These are phyloP conservation scores for Gillenia trifoliata DNA, from an alignment of 306 rosid genomes.

Conservation along the genomic window DNA sequence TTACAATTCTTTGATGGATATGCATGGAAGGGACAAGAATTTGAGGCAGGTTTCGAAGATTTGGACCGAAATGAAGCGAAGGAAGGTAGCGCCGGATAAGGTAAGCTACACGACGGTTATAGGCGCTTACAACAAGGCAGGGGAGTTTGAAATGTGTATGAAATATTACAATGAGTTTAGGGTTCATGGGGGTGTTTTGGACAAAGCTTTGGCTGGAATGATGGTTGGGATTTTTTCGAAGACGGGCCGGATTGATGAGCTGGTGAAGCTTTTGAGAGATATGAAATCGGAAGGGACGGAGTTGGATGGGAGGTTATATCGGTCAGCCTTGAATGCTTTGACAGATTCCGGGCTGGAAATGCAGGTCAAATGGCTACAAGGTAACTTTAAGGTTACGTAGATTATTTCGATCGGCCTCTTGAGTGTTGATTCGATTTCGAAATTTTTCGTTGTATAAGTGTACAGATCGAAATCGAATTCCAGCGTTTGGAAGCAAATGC, in stretches of 20 bases:
- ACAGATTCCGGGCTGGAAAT: constrained; percentile 58
- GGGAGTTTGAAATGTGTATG: constrained; percentile 47
- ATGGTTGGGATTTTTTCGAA: constrained; percentile 70
- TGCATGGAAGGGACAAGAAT: constrained; percentile 63
- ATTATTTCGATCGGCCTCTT: neutral
- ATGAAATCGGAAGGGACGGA: constrained; percentile 58
- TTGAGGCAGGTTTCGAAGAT: constrained; percentile 63
- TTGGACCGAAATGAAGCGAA: constrained; percentile 71
- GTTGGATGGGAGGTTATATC: constrained; percentile 58
- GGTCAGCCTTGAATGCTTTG: constrained; percentile 61
- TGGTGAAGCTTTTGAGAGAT: constrained; percentile 59
- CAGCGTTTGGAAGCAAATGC: neutral
- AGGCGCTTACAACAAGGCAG: constrained; percentile 51
- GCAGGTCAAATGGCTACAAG: constrained; percentile 55
- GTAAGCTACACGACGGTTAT: constrained; percentile 60
- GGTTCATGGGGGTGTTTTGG: constrained; percentile 53
- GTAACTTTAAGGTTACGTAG: constrained; percentile 26
- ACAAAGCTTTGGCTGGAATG: constrained; percentile 61
- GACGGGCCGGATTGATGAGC: constrained; percentile 43
- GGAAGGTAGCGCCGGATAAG: constrained; percentile 62
- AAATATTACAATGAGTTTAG: constrained; percentile 49
- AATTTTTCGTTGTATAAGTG: neutral
- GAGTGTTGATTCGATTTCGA: no score
- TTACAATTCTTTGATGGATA: constrained; percentile 67
- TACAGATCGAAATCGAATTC: neutral